Evolutionary conservation across 495 filamentous ascomycete species (phyloP), one percentile per base, ranked within the genome.

Genomic region (Amorphotheca resinae): DNA sequence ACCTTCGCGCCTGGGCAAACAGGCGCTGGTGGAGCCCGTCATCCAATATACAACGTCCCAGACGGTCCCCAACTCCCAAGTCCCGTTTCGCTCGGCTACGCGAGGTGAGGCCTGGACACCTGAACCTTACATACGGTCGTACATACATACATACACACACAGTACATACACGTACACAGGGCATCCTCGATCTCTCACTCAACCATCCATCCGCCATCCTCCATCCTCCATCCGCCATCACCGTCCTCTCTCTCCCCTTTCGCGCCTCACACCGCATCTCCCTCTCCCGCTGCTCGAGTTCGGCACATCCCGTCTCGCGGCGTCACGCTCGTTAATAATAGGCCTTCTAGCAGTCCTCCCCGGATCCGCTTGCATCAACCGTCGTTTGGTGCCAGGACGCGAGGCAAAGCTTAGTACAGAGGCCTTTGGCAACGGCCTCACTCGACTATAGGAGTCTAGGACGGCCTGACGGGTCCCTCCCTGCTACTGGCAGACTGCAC

Each of bases 311-410:
- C n/a, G n/a, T 48, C 48, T 49, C n/a, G 40, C 39, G 41, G 48
- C 48, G 52, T 49, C 45, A 51, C 52, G 47, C 52, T 55, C 52
- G 52, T 55, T 55, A 48, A 42, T n/a, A n/a, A n/a, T n/a, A n/a
- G 6, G 42, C 40, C 40, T 16, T n/a, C n/a, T n/a, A n/a, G n/a
- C n/a, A 9, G 20, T 26, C 14, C n/a, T 8, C 9, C 18, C 37
- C 26, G 35, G 22, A 22, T 35, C 11, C 46, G 25, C 23, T 45
- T 40, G 44, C 43, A 42, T n/a, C 45, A 38, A 37, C 52, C 41
- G 40, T 40, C 47, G 43, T 46, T 54, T 48, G 41, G 41, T 45
- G 44, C 47, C 40, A 32, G 41, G 40, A 39, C 22, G 38, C 23
- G 41, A 44, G 46, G 34, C 42, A 40, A 38, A 18, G 28, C 30